Evolutionary conservation across 108 stramenopile species (phyloP).

Genomic region (Nannochloropsis gaditana): DNA sequence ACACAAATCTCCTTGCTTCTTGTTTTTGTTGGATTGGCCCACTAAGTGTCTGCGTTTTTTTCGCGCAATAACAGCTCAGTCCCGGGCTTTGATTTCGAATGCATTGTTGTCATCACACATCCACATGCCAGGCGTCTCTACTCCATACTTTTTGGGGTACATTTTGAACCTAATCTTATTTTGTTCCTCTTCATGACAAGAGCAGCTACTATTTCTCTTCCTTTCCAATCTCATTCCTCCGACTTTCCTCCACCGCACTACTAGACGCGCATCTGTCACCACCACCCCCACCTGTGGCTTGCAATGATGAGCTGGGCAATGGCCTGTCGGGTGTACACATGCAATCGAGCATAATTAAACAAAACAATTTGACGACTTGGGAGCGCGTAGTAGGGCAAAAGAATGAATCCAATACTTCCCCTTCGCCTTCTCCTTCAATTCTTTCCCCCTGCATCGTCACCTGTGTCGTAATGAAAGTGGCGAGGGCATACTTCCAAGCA

Average conservation of each 20-base stretch:
- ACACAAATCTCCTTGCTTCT: too few relatives aligned
- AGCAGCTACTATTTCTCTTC: background rate
- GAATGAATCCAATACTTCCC: background rate
- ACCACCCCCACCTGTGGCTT: background rate
- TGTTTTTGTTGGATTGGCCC: too few relatives aligned
- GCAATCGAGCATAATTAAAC: background rate
- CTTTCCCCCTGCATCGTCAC: background rate
- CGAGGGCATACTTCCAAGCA: background rate
- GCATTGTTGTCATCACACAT: too few relatives aligned
- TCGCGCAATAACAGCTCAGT: too few relatives aligned
- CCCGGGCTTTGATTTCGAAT: too few relatives aligned
- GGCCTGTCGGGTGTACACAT: background rate
- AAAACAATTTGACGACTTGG: background rate
- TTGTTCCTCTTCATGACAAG: background rate
- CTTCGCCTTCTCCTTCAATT: background rate
- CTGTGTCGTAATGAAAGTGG: background rate
- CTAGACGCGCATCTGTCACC: background rate
- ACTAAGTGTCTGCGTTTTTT: too few relatives aligned
- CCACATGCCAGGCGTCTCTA: too few relatives aligned
- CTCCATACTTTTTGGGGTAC: too few relatives aligned
- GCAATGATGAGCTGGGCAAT: background rate
- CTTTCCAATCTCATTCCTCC: background rate
- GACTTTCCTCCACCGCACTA: background rate
- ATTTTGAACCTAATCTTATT: background rate
- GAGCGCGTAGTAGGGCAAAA: too few relatives aligned